Evolutionary conservation across 2,329 filamentous ascomycete genomes (phyloP).

Genomic region (Fusarium sp.): DNA sequence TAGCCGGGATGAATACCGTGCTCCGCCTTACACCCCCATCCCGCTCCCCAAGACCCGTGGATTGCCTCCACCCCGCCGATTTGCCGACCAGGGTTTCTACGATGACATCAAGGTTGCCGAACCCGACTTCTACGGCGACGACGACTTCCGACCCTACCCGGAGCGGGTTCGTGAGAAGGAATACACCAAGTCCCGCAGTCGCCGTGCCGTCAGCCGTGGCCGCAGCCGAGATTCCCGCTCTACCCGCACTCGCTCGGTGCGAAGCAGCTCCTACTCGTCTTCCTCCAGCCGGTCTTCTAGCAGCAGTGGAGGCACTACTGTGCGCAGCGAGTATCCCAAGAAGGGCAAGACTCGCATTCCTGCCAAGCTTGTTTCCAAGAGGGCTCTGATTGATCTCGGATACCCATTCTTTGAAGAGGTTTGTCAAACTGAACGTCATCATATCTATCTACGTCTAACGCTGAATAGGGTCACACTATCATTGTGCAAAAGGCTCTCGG

Average conservation of each 20-base stretch:
- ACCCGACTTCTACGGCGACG: constrained; percentile 76
- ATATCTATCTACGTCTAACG: constrained; percentile 12
- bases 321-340: constrained; percentile 76
- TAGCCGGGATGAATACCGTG: constrained; percentile 60
- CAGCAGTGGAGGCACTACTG: constrained; percentile 62
- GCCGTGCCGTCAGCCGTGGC: constrained; percentile 47
- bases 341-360: constrained; percentile 93
- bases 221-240: constrained; percentile 55
- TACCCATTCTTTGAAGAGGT: constrained; percentile 92
- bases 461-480: constrained; percentile 77
- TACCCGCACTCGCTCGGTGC: constrained; percentile 53
- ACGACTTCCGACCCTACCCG: constrained; percentile 74
- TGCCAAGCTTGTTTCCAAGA: constrained; percentile 80
- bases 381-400: constrained; percentile 84
- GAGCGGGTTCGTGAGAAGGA: constrained; percentile 73
- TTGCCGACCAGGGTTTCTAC: constrained; percentile 66
- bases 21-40: constrained; percentile 69
- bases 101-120: constrained; percentile 78
- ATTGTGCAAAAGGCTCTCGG: constrained; percentile 87
- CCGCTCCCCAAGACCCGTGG: constrained; percentile 74
- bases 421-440: constrained; percentile 43
- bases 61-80: constrained; percentile 69
- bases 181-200: constrained; percentile 62
- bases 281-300: constrained; percentile 59
- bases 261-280: constrained; percentile 58